Base-by-base conservation (phyloP, 2,329 filamentous ascomycete genomes). In the Lecanicillium sp. region DNA sequence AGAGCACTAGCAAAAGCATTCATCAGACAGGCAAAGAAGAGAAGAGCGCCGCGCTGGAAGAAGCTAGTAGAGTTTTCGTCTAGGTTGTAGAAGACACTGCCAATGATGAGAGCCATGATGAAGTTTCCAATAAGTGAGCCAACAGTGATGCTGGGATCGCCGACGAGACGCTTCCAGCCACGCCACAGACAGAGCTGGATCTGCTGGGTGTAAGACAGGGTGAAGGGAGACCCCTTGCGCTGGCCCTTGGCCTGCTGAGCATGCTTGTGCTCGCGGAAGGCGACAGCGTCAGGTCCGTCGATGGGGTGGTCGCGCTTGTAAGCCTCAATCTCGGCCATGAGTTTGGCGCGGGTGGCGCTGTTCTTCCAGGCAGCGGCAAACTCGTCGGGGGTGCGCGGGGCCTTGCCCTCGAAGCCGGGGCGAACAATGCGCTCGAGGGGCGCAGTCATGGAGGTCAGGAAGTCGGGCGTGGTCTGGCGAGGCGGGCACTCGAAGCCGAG, bases 21-120 rank as follows among this genome's bases (percentile, higher is more conserved):
- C 67, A 92, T 80, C 44, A 95, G 69, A 53, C 88, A 80, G 49
- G 86, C 85, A 55, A 94, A 92, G 74, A 94, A 95, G 36, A 95
- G 68, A 17, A 94, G 70, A 32, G 84, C 81, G 47, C 84, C 85
- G 44, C 87, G 79, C 50, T 77, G 74, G 65, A 81, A 94, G 68
- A 94, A 94, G 52, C 81, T 87, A n/a, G 60, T 54, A 0, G 85
- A 83, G 13, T 67, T 70, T 1, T 69, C 54, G 22, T 73, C 57
- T 28, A 94, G 62, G 57, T 94, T 83, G 68, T 76, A 94, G 62
- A 92, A 94, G 49, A 94, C 81, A 46, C 80, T 84, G 39, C 83
- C 64, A 43, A 94, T 77, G 54, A 94, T 83, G 46, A 94, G 68
- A 41, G 84, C 72, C 76, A 90, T 84, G 48, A 77, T 62, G 34